phyloP scores from a whole-genome alignment of 495 filamentous ascomycete species.

The Penicillium canescens region DNA sequence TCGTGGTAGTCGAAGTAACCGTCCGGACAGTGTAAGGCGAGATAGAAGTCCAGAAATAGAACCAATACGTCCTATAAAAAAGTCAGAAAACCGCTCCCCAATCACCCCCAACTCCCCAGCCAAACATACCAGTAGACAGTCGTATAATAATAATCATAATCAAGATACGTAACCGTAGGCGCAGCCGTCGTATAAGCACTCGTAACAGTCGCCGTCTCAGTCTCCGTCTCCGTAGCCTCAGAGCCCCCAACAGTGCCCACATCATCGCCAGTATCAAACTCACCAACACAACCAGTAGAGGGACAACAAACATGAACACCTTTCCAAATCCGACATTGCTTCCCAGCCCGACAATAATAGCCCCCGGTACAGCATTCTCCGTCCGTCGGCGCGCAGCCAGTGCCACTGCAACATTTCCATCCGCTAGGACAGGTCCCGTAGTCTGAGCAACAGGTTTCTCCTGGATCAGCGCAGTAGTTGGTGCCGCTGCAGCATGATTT shows the following conservation, averaged over 20 bases:
- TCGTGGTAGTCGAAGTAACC: conserved; percentile 21
- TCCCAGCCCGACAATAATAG: conserved; percentile 19
- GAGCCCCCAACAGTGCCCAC: not conserved
- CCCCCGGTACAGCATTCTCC: conserved; percentile 22
- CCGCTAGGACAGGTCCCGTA: conserved; percentile 18
- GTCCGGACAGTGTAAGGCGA: conserved; percentile 17
- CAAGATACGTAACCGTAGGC: not conserved
- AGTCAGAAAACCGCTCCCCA: not conserved
- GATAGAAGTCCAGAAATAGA: conserved; percentile 25
- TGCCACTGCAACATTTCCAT: conserved; percentile 19
- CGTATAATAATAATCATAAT: conserved; percentile 20
- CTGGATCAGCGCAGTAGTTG: conserved; percentile 16
- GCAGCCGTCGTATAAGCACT: not conserved
- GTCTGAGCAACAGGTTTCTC: conserved; percentile 13
- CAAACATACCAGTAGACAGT: conserved; percentile 22
- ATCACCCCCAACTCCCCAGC: not conserved
- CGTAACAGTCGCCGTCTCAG: not conserved
- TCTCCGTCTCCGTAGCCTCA: conserved; percentile 4
- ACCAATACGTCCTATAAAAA: conserved; percentile 20
- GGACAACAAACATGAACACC: conserved; percentile 20
- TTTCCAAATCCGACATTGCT: conserved; percentile 12
- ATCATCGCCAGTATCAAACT: conserved; percentile 4
- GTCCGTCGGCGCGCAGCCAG: conserved; percentile 13
- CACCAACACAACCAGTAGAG: conserved; percentile 15
- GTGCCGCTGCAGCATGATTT: conserved; percentile 14